These are phyloP conservation scores for Tuber brumale DNA, from an alignment of 495 filamentous ascomycete genomes.

Conservation along the genomic window DNA sequence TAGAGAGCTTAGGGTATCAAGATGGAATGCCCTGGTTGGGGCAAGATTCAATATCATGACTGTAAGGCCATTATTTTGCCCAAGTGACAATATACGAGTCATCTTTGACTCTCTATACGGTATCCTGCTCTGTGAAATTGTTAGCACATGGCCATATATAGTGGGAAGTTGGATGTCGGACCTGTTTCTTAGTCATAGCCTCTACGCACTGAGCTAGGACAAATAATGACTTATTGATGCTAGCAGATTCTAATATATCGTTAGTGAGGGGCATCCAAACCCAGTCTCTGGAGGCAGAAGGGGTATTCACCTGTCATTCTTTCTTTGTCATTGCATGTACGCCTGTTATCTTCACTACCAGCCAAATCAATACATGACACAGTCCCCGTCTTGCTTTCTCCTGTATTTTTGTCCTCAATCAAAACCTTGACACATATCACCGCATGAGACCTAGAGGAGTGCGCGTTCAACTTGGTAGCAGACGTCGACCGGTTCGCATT, in stretches of 20 bases:
- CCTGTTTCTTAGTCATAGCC: conserved; percentile 69
- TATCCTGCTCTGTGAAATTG: conserved; percentile 60
- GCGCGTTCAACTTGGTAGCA: conserved; percentile 91
- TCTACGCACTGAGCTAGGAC: conserved; percentile 94
- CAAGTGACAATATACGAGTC: conserved; percentile 86
- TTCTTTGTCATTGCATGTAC: conserved; percentile 92
- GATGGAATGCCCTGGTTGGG: conserved; percentile 71
- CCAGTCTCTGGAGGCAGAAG: not conserved
- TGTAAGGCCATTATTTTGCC: conserved; percentile 91
- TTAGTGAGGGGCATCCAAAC: not conserved
- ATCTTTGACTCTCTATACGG: conserved; percentile 95
- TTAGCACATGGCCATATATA: conserved; percentile 37
- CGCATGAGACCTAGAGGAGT: conserved; percentile 88
- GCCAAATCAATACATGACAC: conserved; percentile 94
- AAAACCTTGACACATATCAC: conserved; percentile 85
- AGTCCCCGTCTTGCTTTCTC: conserved; percentile 64
- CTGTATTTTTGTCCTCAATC: conserved; percentile 58
- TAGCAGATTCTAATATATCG: conserved; percentile 70
- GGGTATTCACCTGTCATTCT: conserved; percentile 51
- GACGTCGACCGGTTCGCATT: conserved; percentile 89
- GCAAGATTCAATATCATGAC: conserved; percentile 96
- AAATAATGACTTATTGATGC: conserved; percentile 97
- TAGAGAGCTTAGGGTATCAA: conserved; percentile 82
- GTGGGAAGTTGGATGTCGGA: conserved; percentile 6
- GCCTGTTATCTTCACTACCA: conserved; percentile 89